phyloP scores from a whole-genome alignment of 2,329 filamentous ascomycete species.

The Daldinia sp. region DNA sequence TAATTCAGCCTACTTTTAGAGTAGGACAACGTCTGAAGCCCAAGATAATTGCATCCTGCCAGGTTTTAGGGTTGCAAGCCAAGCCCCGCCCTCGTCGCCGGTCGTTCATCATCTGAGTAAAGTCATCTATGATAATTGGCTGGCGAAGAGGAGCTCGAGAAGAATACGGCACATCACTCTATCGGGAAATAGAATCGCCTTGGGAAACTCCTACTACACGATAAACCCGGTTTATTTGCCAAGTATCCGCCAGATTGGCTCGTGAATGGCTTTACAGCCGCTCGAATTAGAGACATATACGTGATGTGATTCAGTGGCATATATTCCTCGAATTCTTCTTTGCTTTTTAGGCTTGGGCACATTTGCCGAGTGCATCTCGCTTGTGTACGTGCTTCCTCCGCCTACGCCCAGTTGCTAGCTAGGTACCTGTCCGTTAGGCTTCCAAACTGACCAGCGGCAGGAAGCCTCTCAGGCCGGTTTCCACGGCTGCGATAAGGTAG shows the following conservation, averaged over 20 bases:
- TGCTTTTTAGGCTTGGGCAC: background rate
- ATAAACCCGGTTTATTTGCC: background rate
- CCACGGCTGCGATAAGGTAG: background rate
- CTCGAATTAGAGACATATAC: background rate
- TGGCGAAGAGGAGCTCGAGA: background rate
- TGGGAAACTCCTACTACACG: background rate
- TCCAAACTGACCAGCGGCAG: background rate
- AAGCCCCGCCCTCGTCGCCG: background rate
- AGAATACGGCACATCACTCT: background rate
- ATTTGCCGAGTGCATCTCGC: background rate
- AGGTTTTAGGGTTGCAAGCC: background rate
- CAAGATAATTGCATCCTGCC: background rate
- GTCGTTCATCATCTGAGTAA: background rate
- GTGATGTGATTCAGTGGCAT: background rate
- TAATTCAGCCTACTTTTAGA: background rate
- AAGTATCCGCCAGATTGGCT: conserved; percentile 1
- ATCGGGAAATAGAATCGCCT: background rate
- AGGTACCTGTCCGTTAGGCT: background rate
- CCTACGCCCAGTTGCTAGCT: background rate
- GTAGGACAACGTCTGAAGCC: background rate
- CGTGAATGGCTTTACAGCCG: background rate
- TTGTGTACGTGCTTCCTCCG: background rate
- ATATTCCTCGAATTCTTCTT: background rate
- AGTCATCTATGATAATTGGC: background rate
- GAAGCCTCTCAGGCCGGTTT: background rate